phyloP scores from a whole-genome alignment of 371 early-diverging fungal genomes.

The Batkoa obscura region DNA sequence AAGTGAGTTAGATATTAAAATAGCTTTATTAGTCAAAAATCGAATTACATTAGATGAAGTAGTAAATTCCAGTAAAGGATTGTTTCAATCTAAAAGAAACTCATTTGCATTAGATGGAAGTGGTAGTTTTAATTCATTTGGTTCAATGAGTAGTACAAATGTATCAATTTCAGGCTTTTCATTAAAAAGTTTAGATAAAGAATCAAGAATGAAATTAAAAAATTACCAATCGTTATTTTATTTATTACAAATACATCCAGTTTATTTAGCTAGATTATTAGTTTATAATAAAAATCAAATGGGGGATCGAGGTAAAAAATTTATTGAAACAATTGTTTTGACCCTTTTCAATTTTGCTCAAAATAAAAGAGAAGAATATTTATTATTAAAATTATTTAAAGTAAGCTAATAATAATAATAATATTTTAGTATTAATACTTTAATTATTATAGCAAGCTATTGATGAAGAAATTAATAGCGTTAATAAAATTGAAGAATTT shows the following conservation, averaged over 20 bases:
- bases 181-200: slow-evolving; percentile 62
- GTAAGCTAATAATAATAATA: slow-evolving; percentile 14
- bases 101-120: slow-evolving; percentile 9
- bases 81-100: neutral
- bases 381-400: slow-evolving; percentile 86
- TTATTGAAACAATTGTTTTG: slow-evolving; percentile 75
- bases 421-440: neutral
- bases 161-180: slow-evolving; percentile 12
- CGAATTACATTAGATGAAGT: slow-evolving; percentile 88
- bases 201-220: slow-evolving; percentile 47
- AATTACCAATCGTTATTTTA: slow-evolving; percentile 88
- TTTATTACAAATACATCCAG: slow-evolving; percentile 87
- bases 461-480: slow-evolving; percentile 68
- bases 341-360: slow-evolving; percentile 94
- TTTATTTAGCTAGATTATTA: slow-evolving; percentile 71
- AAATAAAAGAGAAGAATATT: slow-evolving; percentile 89
- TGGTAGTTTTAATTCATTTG: slow-evolving; percentile 21
- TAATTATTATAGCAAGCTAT: slow-evolving; percentile 40
- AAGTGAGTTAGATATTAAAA: slow-evolving; percentile 84
- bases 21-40: slow-evolving; percentile 91
- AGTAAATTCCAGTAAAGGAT: slow-evolving; percentile 30
- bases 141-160: slow-evolving; percentile 12
- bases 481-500: slow-evolving; percentile 68
- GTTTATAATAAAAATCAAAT: slow-evolving; percentile 42
- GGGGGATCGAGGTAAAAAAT: slow-evolving; percentile 38